Base-by-base conservation (phyloP, 176 grass and related monocot genomes). In the Pontederia paniculata region DNA sequence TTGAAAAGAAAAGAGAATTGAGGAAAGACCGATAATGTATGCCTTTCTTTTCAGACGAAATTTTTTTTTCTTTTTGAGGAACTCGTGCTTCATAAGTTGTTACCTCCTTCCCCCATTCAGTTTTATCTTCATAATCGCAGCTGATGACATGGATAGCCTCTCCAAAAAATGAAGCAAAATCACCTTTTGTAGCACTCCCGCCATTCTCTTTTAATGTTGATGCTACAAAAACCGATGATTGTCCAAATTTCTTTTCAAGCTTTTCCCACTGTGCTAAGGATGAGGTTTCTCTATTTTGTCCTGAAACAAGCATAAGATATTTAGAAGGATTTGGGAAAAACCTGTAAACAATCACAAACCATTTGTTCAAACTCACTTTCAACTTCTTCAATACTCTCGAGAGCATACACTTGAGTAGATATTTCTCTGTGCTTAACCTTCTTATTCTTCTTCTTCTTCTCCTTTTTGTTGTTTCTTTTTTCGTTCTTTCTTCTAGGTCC, bases 81-180 rank as follows among this genome's bases (percentile, higher is more conserved):
- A 9, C 57, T 44, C 37, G 12, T 37, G 31, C 21, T 53, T 18
- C 18, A 56, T 0, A 12, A 56, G 23, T 9, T 12, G 12, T 25
- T 57, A 75, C 78, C 78, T 81, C 78, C 70, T 81, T 81, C 42
- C 78, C 78, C 78, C 78, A 81, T 70, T 81, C 71, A 45, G 71
- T 81, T 66, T 75, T 81, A 45, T 75, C 58, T 58, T 81, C 78
- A 47, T 81, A 81, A 63, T 66, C 78, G 57, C 78, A 81, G 48
- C 78, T 65, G 45, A 81, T 65, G 15, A 81, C 71, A 70, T 81
- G 71, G 14, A 75, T 54, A 42, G 62, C 62, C 42, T 75, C 73
- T n/a, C 55, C 50, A 43, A 81, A 57, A 70, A 44, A 70, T 16
- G 61, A 66, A 20, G 71, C 22, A 12, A 81, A 45, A 65, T 63